Evolutionary conservation across 129 eudicot genomes (phyloP).

Genomic region (Saussurea involucrata): DNA sequence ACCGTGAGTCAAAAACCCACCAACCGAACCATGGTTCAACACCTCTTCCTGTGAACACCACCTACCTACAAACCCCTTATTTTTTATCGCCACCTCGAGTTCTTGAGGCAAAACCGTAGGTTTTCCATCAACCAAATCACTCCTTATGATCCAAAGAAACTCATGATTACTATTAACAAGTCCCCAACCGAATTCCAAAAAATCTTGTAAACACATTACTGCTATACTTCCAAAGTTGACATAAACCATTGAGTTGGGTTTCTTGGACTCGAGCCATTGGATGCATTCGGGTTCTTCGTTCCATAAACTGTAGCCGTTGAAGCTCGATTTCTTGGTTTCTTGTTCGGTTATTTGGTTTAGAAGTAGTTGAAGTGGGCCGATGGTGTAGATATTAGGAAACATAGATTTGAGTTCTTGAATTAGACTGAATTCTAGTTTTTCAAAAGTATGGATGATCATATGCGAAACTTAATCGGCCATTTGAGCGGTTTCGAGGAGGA

Average conservation of each 20-base stretch:
- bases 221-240: slow-evolving; percentile 39
- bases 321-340: too few relatives aligned
- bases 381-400: slow-evolving; percentile 1
- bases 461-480: slow-evolving; percentile 16
- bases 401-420: slow-evolving; percentile 18
- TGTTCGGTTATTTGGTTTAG: not conserved
- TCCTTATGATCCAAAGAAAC: slow-evolving; percentile 32
- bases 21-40: slow-evolving; percentile 20
- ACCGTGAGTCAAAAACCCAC: slow-evolving; percentile 31
- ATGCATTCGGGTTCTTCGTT: slow-evolving; percentile 30
- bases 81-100: not conserved
- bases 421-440: slow-evolving; percentile 15
- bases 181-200: slow-evolving; percentile 31
- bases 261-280: slow-evolving; percentile 28
- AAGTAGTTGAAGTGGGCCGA: slow-evolving; percentile 28
- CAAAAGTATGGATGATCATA: slow-evolving; percentile 23
- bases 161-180: slow-evolving; percentile 28
- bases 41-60: slow-evolving; percentile 34
- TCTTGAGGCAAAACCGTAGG: slow-evolving; percentile 25
- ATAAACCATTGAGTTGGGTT: slow-evolving; percentile 27
- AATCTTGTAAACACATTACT: slow-evolving; percentile 11
- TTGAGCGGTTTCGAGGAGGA: not conserved
- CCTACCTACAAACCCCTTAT: slow-evolving; percentile 18
- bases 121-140: slow-evolving; percentile 18
- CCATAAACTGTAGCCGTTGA: too few relatives aligned